Base-by-base conservation (phyloP, 768 basidiomycete species). In the Tylopilus subfusipes region DNA sequence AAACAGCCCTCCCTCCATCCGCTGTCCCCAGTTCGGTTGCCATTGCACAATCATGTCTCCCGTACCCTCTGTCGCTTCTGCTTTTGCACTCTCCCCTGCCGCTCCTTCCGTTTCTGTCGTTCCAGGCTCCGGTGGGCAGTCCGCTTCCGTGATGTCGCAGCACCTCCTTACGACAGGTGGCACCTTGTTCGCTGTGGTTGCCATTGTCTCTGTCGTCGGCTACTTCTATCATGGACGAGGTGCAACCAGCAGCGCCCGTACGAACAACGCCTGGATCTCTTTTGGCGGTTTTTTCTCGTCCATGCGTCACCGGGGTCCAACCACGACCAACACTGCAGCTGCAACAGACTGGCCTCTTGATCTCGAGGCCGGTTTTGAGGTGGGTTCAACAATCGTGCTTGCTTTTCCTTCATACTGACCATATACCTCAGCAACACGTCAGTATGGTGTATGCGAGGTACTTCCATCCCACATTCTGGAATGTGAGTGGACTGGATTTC, bases 381-480 rank as follows among this genome's bases (percentile, higher is more conserved):
- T 57, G 19, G 2, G 56, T 42, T 42, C 5, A 4, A 13, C 5
- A 6, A 29, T 1, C 10, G 3, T 24, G 2, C 13, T 11, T 33
- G 3, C 9, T 21, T 30, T 21, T 56, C 19, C 22, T n/a, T 42
- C 2, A 3, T 4, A 14, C 33, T 57, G 24, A 67, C 21, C n/a
- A 3, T 7, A 16, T 19, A 19, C 1, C 1, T 11, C 22, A 58
- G 40, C 27, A 59, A 16, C 55, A 67, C 22, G 54, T 65, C 5
- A 62, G 33, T 14, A 65, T 62, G 59, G 54, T 66, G 0, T 64
- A 66, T 29, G 62, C 62, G 1, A 61, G 34, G 36, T 57, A 43
- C 48, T 66, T 66, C 34, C 64, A 66, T 31, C 65, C 65, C 3
- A 56, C 48, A 1, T 42, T 42, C 19, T 66, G 64, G 64, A 55